phyloP scores from a whole-genome alignment of 805 yeast genomes.

The Saturnispora sekii region DNA sequence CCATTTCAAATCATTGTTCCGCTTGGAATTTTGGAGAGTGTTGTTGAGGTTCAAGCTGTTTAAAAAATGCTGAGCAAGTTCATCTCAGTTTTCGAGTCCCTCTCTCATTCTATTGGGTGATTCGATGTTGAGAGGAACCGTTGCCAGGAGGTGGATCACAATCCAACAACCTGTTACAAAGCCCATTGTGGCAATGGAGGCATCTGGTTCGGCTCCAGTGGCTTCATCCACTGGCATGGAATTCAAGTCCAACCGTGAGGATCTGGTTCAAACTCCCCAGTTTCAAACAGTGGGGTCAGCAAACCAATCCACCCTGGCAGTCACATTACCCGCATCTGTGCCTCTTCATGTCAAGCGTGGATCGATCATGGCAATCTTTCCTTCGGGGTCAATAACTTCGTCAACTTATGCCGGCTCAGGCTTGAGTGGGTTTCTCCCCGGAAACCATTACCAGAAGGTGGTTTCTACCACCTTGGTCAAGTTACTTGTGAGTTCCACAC shows the following conservation, averaged over 20 bases:
- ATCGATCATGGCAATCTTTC: slow-evolving; percentile 39
- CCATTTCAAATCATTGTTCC: neutral
- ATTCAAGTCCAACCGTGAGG: neutral
- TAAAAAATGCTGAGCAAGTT: neutral
- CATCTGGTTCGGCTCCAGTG: slow-evolving; percentile 3
- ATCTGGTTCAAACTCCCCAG: slow-evolving; percentile 15
- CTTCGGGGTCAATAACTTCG: slow-evolving; percentile 9
- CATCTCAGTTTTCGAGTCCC: too few species aligned
- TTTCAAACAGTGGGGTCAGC: slow-evolving; percentile 36
- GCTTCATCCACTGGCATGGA: neutral
- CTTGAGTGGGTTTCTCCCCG: slow-evolving; percentile 24
- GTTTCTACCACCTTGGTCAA: slow-evolving; percentile 40
- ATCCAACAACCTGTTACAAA: slow-evolving; percentile 14
- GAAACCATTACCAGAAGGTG: slow-evolving; percentile 35
- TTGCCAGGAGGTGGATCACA: slow-evolving; percentile 12
- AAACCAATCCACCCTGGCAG: slow-evolving; percentile 38
- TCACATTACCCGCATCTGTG: slow-evolving; percentile 49
- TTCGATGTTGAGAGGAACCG: too few species aligned
- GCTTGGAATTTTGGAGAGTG: neutral
- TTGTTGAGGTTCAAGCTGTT: neutral
- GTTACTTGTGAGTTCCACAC: slow-evolving; percentile 28
- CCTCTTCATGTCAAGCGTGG: slow-evolving; percentile 42
- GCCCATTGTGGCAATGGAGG: slow-evolving; percentile 9
- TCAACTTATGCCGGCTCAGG: slow-evolving; percentile 15
- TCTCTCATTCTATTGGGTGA: too few species aligned